A percentile compares a stretch with the other conserved stretches of the same genome.
phyloP scores from a whole-genome alignment of 176 grass and related monocot genomes.

The Leersia perrieri region DNA sequence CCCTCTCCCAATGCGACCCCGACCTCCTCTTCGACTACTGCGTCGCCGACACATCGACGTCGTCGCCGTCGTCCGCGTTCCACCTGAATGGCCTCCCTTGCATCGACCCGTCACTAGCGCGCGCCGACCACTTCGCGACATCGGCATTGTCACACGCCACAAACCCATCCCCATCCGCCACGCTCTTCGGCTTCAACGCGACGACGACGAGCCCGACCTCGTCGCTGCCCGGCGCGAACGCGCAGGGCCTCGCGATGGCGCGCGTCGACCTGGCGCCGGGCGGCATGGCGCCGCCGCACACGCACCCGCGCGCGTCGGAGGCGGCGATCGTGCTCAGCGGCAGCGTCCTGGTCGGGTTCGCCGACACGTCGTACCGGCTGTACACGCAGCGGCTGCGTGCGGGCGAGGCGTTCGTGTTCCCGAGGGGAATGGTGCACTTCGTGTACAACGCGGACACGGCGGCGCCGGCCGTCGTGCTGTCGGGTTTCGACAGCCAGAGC shows the following conservation, averaged over 20 bases:
- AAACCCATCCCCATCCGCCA: conserved; percentile 11
- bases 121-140: conserved; percentile 54
- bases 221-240: conserved; percentile 52
- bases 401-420: conserved; percentile 66
- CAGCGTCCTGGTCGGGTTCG: conserved; percentile 52
- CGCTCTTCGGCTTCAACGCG: conserved; percentile 47
- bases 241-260: conserved; percentile 56
- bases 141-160: conserved; percentile 34
- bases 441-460: conserved; percentile 40
- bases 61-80: not conserved
- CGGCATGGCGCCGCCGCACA: conserved; percentile 54
- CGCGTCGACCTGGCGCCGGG: conserved; percentile 46
- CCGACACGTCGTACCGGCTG: conserved; percentile 60
- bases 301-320: conserved; percentile 68
- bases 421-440: conserved; percentile 54
- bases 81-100: conserved; percentile 55
- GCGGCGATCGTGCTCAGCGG: conserved; percentile 47
- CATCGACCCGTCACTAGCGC: conserved; percentile 45
- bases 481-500: conserved; percentile 64
- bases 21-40: conserved; percentile 62
- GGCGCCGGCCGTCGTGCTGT: conserved; percentile 47
- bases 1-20: conserved; percentile 29
- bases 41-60: conserved; percentile 26
- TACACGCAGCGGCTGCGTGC: conserved; percentile 64
- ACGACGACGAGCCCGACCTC: conserved; percentile 41